A percentile compares a stretch with the other conserved stretches of the same genome.
These are phyloP conservation scores for Ganoderma resinaceum DNA, from an alignment of 1,284 basidiomycete species.

Conservation along the genomic window DNA sequence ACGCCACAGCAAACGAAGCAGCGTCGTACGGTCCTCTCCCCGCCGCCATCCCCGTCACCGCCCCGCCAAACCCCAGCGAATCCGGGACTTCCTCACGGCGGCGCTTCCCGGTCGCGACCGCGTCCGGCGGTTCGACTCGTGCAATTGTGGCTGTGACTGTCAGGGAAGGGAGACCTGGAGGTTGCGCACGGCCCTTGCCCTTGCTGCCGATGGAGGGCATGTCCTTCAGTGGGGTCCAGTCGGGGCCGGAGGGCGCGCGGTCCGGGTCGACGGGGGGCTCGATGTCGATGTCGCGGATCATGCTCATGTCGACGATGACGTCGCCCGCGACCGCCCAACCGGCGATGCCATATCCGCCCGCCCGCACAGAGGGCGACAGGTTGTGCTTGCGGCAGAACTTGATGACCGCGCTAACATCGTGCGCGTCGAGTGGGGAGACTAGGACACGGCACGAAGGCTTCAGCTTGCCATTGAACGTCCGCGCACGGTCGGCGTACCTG, in stretches of 20 bases:
- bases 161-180: neutral
- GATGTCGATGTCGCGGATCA: constrained; percentile 70
- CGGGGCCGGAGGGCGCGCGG: constrained; percentile 17
- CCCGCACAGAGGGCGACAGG: constrained; percentile 84
- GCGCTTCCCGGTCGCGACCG: constrained; percentile 47
- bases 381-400: constrained; percentile 72
- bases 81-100: constrained; percentile 60
- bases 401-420: constrained; percentile 76
- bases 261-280: constrained; percentile 55
- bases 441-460: constrained; percentile 63
- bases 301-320: constrained; percentile 80
- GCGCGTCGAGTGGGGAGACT: constrained; percentile 73
- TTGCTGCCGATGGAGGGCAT: constrained; percentile 58
- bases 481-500: constrained; percentile 69
- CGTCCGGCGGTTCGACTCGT: neutral
- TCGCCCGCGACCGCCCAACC: constrained; percentile 89
- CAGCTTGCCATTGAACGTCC: constrained; percentile 83
- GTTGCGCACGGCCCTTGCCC: constrained; percentile 51
- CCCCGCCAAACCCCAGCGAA: neutral
- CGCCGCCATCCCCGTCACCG: constrained; percentile 4
- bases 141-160: too few species aligned
- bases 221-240: constrained; percentile 64
- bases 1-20: constrained; percentile 61
- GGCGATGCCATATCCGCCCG: constrained; percentile 88
- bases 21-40: constrained; percentile 52